Evolutionary conservation across 2,329 filamentous ascomycete species (phyloP), one percentile per base, ranked within the genome.

Genomic region (Bimuria novae-zelandiae): DNA sequence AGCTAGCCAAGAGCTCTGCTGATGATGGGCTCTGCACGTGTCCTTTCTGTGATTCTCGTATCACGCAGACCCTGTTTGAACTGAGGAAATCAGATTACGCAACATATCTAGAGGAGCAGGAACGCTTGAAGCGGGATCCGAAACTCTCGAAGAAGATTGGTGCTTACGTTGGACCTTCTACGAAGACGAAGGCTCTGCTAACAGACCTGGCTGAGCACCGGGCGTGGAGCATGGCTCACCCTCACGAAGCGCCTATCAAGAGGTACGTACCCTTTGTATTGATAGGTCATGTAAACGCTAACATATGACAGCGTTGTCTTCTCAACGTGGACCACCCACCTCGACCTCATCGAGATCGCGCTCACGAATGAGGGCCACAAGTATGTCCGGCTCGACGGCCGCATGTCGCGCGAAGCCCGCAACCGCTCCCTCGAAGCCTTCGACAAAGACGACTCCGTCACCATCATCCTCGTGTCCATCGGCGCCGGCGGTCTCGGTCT

Each of bases 271-370:
- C 5, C 32, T 11, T 22, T 27, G 30, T 29, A 4, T 3, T 10
- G 6, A 29, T 30, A 22, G 14, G 16, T 5, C n/a, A 1, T 25
- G 7, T 7, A 22, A 8, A 8, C 47, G 7, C 59, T 63, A 60
- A 61, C 48, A 39, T 7, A 42, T 21, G 7, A 55, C 56, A 77
- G 90, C 22, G 92, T 99, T 12, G 86, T 99, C 6, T 97, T 97
- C 75, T 96, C 92, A 0, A 88, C 87, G n/a, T 97, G 94, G 92
- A 97, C 94, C 0, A 88, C 89, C 0, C 92, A 97, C 69, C 84
- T 99, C 14, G 92, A 97, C 70, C 83, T 99, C 17, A 96, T 99
- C 61, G 86, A 94, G 68, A 81, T 90, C 44, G 93, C 92, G 0
- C 81, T 97, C 12, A 80, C 85, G 25, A 80, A 84, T 44, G 82